Evolutionary conservation across 495 filamentous ascomycete species (phyloP), one percentile per base, ranked within the genome.

Genomic region (Geopyxis carbonaria): DNA sequence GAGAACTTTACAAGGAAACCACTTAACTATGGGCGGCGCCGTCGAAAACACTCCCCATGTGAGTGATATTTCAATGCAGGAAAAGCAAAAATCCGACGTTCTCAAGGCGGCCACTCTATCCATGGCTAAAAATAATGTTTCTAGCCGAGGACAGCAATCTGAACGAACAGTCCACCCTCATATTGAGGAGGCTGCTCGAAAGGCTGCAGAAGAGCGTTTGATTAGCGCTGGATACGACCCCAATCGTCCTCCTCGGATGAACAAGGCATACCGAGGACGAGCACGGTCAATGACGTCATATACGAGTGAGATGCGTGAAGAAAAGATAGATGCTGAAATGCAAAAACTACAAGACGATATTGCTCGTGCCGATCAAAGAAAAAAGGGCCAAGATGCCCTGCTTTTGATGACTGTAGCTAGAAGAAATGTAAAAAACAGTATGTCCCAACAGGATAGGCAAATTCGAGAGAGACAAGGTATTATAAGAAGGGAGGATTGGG

Each of bases 331-430:
- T 25, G 38, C 38, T 21, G 35, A 46, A 22, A 44, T 21, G 40
- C 20, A 37, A 8, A 15, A 28, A 11, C 25, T 29, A 23, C 42
- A 33, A 7, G 40, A 45, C 25, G 74, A 70, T 45, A 25, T 91
- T 11, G 60, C 69, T 8, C 66, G 73, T 32, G 72, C 86, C 2
- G 80, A 93, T 51, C 68, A 70, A 35, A 70, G 79, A 45, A 82
- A 89, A 50, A 65, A 78, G n/a, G 60, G 68, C 32, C 62, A 68
- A 35, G 84, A 93, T 49, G 73, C 81, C 4, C 72, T 78, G 22
- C 57, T 70, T 5, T 60, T 97, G 7, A 66, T 94, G 48, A 77
- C 76, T 29, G 69, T 73, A 10, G 89, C 89, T 0, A 80, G 80
- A 49, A 75, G 76, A 22, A 93, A 89, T 50, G 89, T 95, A 20